phyloP scores from a whole-genome alignment of 768 basidiomycete genomes.

The Leccinum boreale region DNA sequence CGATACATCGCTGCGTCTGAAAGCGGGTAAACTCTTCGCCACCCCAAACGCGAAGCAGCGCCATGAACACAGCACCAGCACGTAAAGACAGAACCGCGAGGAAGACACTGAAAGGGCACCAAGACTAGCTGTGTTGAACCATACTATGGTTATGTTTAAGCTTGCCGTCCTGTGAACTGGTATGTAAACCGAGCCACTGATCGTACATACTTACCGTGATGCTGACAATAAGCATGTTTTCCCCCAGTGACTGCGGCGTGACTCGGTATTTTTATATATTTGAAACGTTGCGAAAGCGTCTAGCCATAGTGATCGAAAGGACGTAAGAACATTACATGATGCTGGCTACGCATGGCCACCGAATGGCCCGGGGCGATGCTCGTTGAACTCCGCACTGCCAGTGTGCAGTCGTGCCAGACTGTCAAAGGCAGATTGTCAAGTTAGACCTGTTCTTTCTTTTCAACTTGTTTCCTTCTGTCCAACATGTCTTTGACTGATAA shows the following conservation, averaged over 20 bases:
- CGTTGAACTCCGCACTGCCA: neutral
- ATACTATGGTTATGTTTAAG: neutral
- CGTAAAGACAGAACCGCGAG: neutral
- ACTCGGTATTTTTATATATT: neutral
- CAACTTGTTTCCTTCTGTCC: constrained; percentile 1
- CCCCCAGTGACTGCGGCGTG: neutral
- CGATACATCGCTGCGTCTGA: neutral
- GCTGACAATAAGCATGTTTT: too few relatives aligned
- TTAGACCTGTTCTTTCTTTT: neutral
- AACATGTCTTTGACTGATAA: neutral
- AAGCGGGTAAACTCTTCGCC: neutral
- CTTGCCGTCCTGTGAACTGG: neutral
- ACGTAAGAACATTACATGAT: constrained; percentile 3
- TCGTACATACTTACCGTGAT: neutral
- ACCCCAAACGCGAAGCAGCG: neutral
- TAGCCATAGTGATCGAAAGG: neutral
- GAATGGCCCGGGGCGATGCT: neutral
- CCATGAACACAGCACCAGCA: neutral
- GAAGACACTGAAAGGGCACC: neutral
- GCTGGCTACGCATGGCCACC: neutral
- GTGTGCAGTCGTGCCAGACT: neutral
- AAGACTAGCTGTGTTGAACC: neutral
- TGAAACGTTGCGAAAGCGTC: neutral
- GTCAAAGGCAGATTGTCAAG: neutral
- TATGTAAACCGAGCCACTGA: neutral